These are phyloP conservation scores for Cryptosporidium xiaoi DNA, from an alignment of 169 alveolate genomes.

Conservation along the genomic window DNA sequence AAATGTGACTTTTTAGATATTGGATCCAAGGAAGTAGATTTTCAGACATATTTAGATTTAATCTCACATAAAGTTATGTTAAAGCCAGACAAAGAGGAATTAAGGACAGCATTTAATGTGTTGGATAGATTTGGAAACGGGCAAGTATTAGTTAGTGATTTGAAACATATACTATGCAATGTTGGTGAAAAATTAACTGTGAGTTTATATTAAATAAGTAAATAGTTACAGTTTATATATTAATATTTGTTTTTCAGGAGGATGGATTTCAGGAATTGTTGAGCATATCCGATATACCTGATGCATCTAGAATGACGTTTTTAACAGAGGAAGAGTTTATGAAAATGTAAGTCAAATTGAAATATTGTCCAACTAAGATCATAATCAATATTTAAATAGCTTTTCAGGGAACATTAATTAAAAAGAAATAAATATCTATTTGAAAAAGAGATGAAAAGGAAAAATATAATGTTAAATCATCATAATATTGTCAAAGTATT, in stretches of 20 bases:
- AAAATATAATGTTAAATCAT: too few species aligned
- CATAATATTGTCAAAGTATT: too few species aligned
- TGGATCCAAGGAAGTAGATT: conserved; percentile 54
- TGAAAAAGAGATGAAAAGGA: background rate
- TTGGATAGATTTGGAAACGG: conserved; percentile 63
- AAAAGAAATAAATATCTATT: background rate
- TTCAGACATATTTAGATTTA: conserved; percentile 45
- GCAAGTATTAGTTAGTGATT: conserved; percentile 53
- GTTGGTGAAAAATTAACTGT: conserved; percentile 52
- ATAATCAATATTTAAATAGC: background rate
- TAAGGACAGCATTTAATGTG: conserved; percentile 51
- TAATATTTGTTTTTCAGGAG: conserved; percentile 1
- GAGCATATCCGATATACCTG: conserved; percentile 45
- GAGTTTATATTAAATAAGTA: background rate
- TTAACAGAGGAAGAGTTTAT: conserved; percentile 43
- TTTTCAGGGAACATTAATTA: conserved; percentile 8
- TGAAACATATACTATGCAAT: conserved; percentile 53
- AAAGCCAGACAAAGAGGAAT: conserved; percentile 49
- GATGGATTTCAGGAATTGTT: conserved; percentile 53
- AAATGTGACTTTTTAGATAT: background rate
- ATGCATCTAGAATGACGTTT: conserved; percentile 46
- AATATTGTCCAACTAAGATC: background rate
- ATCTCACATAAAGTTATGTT: conserved; percentile 52
- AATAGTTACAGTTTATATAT: background rate
- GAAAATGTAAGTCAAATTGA: conserved; percentile 35